Base-by-base conservation (phyloP, 108 stramenopile genomes). In the Mediolabrus comicus region DNA sequence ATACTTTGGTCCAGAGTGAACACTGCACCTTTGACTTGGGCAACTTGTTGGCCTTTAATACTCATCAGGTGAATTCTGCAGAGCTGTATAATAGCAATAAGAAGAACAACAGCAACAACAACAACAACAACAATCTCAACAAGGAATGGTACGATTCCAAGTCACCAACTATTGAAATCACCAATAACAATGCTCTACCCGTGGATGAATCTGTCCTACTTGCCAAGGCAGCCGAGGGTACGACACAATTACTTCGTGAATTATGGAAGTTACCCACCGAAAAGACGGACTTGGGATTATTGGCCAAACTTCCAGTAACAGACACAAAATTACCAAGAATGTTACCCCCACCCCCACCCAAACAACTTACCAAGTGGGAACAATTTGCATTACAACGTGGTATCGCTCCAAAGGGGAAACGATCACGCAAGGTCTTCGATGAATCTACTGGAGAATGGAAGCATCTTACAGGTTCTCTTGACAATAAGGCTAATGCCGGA, bases 311-410 rank as follows among this genome's bases (percentile, higher is more conserved):
- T 16, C 90, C 92, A 5, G 28, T 51, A 8, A 78, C 71, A 39
- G 85, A 87, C 58, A 84, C 80, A 34, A 62, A 55, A 27, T 59
- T 89, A 56, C 94, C 94, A 7, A 61, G 93, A 63, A 67, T 79
- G 38, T 64, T 94, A 91, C 89, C 90, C 61, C 91, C 91, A 16
- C 95, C 95, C n/a, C 83, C 84, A 29, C 89, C 83, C 28, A 96
- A 96, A 69, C 59, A 86, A 75, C 85, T 85, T 51, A 94, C 95
- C 41, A 92, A 89, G 76, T 96, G 95, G 95, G 92, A 93, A 67
- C 79, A 92, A 72, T 96, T 96, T 69, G 92, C 92, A 34, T 84
- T 91, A 57, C 73, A 85, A 54, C 81, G 89, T 39, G 94, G 91
- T 41, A 92, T 95, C 62, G 80, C 89, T 35, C 87, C 90, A 67